A percentile compares a stretch with the other conserved stretches of the same genome.
phyloP scores from a whole-genome alignment of 352 stramenopile genomes.

The Phytophthora vignae region DNA sequence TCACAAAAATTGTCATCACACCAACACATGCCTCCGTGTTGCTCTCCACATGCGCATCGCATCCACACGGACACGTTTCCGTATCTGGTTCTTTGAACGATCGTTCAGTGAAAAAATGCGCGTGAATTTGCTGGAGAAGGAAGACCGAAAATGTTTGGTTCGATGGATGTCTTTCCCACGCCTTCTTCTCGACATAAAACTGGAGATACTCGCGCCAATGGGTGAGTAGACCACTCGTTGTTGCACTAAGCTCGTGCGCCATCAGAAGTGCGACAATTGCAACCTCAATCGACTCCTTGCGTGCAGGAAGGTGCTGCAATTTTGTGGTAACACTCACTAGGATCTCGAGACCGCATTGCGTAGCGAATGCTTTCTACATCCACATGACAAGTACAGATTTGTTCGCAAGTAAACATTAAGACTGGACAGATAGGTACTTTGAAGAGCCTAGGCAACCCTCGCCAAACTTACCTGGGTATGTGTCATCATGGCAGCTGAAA shows the following conservation, averaged over 20 bases:
- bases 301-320: constrained; percentile 5
- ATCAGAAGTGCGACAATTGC: constrained; percentile 23
- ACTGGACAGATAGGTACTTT: not conserved
- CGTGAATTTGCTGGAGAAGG: constrained; percentile 30
- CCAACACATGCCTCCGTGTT: constrained; percentile 10
- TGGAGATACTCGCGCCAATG: constrained; percentile 28
- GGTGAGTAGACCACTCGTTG: constrained; percentile 18
- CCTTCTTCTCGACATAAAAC: constrained; percentile 23
- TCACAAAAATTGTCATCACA: constrained; percentile 26
- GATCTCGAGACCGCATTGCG: constrained; percentile 13
- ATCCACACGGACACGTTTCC: constrained; percentile 24
- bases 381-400: not conserved
- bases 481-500: constrained; percentile 20
- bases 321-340: not conserved
- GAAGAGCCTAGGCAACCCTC: not conserved
- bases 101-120: constrained; percentile 14
- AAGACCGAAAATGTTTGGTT: constrained; percentile 9
- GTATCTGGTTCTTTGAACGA: constrained; percentile 6
- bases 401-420: not conserved
- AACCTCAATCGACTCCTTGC: constrained; percentile 14
- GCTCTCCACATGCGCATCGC: not conserved
- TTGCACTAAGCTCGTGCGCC: constrained; percentile 20
- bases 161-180: constrained; percentile 2
- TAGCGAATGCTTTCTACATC: constrained; percentile 18
- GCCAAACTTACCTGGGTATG: constrained; percentile 19